Conservation (phyloP, 2,329 filamentous ascomycete species). For the Albophoma yamanashiensis region DNA sequence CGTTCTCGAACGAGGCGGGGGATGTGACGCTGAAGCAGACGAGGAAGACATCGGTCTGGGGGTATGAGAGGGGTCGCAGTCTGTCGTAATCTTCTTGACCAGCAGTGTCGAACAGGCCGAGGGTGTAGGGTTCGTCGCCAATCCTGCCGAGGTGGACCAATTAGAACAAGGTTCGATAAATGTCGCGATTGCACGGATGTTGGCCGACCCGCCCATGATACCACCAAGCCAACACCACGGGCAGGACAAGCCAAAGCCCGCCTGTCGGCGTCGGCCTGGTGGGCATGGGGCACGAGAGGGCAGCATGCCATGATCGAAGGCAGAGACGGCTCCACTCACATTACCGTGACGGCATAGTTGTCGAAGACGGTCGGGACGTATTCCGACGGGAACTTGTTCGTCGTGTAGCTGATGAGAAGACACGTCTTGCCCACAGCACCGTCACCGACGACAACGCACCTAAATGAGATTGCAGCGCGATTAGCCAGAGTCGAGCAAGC, state of each 20-base stretch:
- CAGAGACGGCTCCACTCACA: slow-evolving; percentile 54
- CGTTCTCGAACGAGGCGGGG: slow-evolving; percentile 97
- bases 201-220: neutral
- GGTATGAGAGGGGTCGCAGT: slow-evolving; percentile 90
- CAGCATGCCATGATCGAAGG: slow-evolving; percentile 3
- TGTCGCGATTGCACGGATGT: neutral
- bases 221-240: neutral
- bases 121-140: slow-evolving; percentile 94
- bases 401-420: slow-evolving; percentile 97
- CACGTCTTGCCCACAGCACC: slow-evolving; percentile 99
- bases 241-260: neutral
- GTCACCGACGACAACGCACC: slow-evolving; percentile 97
- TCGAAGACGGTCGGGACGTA: slow-evolving; percentile 99
- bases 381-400: slow-evolving; percentile 99
- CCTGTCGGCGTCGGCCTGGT: neutral
- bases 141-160: slow-evolving; percentile 54
- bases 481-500: neutral
- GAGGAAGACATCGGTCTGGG: slow-evolving; percentile 96
- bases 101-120: slow-evolving; percentile 95
- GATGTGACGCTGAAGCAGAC: slow-evolving; percentile 98
- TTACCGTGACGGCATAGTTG: slow-evolving; percentile 99
- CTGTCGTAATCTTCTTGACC: slow-evolving; percentile 99
- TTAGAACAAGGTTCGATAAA: slow-evolving; percentile 1
- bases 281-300: neutral
- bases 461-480: slow-evolving; percentile 24